Evolutionary conservation across 306 rosid genomes (phyloP).

Genomic region (Casuarina cunninghamiana): DNA sequence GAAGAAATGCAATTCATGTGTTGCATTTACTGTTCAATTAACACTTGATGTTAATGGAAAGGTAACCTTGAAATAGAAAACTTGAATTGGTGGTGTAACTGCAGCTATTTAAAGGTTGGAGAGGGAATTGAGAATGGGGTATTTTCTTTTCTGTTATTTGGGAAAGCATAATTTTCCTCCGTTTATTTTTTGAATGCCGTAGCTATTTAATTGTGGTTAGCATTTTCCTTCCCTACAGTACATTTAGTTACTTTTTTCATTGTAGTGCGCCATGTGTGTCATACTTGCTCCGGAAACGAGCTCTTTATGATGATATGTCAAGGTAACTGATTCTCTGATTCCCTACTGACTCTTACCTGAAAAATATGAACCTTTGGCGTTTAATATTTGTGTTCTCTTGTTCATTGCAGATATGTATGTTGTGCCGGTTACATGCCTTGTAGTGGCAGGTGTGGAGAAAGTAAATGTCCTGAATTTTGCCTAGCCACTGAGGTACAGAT

Average conservation of each 20-base stretch:
- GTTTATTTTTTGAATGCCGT: not conserved
- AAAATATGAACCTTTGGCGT: slow-evolving; percentile 3
- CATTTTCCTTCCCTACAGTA: not conserved
- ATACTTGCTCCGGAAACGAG: slow-evolving; percentile 85
- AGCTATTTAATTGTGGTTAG: not conserved
- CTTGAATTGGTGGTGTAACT: too few relatives aligned
- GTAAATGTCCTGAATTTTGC: slow-evolving; percentile 82
- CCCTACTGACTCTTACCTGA: slow-evolving; percentile 3
- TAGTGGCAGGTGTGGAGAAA: slow-evolving; percentile 92
- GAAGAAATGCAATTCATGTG: too few relatives aligned
- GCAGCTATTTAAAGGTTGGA: too few relatives aligned
- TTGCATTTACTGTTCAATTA: too few relatives aligned
- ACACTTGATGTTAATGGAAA: too few relatives aligned
- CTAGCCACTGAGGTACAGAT: slow-evolving; percentile 73
- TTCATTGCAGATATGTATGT: slow-evolving; percentile 65
- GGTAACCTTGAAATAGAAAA: too few relatives aligned
- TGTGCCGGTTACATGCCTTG: slow-evolving; percentile 99
- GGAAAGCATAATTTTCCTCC: not conserved
- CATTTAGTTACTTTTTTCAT: slow-evolving; percentile 17
- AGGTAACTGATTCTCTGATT: slow-evolving; percentile 48
- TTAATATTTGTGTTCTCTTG: slow-evolving; percentile 7
- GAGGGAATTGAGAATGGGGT: too few relatives aligned
- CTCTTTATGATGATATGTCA: slow-evolving; percentile 83
- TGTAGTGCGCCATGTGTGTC: slow-evolving; percentile 82
- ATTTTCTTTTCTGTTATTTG: too few relatives aligned